Percentiles rank a stretch among this genome's conserved stretches.
Conservation (phyloP, 139 green algal species). For the Zygnema circumcarinatum region DNA sequence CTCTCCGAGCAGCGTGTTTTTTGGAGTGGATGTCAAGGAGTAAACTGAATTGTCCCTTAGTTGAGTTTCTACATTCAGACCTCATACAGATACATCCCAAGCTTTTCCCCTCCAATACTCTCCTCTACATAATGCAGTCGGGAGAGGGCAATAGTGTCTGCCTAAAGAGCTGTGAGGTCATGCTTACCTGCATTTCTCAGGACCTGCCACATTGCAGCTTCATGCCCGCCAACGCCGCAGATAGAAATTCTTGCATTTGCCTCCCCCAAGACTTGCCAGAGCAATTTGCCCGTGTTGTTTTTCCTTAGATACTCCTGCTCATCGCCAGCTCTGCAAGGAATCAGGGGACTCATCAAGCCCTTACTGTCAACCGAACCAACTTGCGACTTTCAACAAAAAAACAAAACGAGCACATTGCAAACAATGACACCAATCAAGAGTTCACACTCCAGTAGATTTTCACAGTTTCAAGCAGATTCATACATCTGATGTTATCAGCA, state of each 20-base stretch:
- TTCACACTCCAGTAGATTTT: too few relatives aligned
- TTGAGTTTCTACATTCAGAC: too few relatives aligned
- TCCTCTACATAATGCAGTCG: too few relatives aligned
- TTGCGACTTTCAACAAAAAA: slow-evolving; percentile 17
- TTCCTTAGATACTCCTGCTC: slow-evolving; percentile 48
- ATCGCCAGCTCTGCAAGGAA: not conserved
- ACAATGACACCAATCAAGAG: too few relatives aligned
- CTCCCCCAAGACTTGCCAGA: slow-evolving; percentile 55
- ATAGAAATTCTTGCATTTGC: slow-evolving; percentile 30
- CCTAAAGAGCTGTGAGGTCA: not conserved
- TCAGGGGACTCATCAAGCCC: not conserved
- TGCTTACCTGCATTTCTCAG: slow-evolving; percentile 30
- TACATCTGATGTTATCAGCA: too few relatives aligned
- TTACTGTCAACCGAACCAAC: not conserved
- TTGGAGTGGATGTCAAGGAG: too few relatives aligned
- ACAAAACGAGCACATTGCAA: slow-evolving; percentile 1
- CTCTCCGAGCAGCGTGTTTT: too few relatives aligned
- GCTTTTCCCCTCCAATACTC: too few relatives aligned
- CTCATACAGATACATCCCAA: too few relatives aligned
- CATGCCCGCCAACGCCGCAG: slow-evolving; percentile 46
- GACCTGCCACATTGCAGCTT: slow-evolving; percentile 51
- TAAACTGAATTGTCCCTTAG: too few relatives aligned
- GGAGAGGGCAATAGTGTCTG: too few relatives aligned
- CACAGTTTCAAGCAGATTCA: too few relatives aligned
- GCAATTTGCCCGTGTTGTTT: slow-evolving; percentile 62